Evolutionary conservation across 768 basidiomycete species (phyloP), one percentile per base, ranked within the genome.

Genomic region (Holtermannia corniformis): DNA sequence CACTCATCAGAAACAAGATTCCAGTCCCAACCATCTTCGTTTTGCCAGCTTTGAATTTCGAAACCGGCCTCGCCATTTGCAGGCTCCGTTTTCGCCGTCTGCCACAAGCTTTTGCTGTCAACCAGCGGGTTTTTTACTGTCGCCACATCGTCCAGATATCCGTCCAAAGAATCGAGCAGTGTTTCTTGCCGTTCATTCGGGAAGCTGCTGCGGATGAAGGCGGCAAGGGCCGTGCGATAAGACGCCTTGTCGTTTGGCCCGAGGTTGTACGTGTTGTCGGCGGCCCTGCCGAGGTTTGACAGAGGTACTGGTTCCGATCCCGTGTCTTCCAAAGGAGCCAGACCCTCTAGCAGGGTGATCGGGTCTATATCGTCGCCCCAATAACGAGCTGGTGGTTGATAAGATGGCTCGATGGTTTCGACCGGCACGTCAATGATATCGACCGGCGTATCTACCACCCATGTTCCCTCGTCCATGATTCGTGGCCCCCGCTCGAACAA

Each of bases 21-120:
- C 64, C 65, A 68, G 2, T 65, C 43, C 70, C 70, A 72, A 1
- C 65, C 68, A 41, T 71, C 65, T 49, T 46, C 51, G 56, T 59
- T 26, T 40, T 42, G 1, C 62, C 64, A 25, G 60, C 55, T 50
- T 50, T 64, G 68, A 68, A 72, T 13, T 32, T 56, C 20, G 5
- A 68, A 57, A 20, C 58, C 61, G 20, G 40, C 44, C 12, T 42
- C 45, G 5, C 56, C 50, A 20, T 44, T 47, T 12, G 55, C 41
- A 1, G 41, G 22, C 3, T 47, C 23, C 47, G 63, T 56, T 47
- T 62, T 67, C 41, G 64, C 70, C 46, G 68, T 68, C 61, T 68
- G 66, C 67, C 67, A 72, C 4, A 72, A 50, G n/a, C 41, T 58
- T 51, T 63, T 63, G 16, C 43, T 44, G 20, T 10, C 21, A 59